Evolutionary conservation across 108 stramenopile genomes (phyloP).

Genomic region (Cyclostephanos tholiformis): DNA sequence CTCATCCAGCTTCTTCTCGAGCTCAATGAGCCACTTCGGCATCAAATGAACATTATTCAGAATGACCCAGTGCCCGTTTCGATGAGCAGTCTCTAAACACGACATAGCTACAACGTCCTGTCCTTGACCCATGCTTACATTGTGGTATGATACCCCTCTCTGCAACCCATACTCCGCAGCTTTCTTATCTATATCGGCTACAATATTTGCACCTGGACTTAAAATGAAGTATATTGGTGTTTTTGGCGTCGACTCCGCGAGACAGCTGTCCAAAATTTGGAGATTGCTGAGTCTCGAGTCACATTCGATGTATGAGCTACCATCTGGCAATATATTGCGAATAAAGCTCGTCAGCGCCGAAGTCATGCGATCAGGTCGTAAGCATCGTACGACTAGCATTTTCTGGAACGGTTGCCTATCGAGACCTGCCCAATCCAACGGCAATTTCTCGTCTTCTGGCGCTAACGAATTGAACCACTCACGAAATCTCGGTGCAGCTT

Average conservation of each 20-base stretch:
- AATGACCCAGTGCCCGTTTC: slow-evolving; percentile 93
- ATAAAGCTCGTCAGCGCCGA: slow-evolving; percentile 80
- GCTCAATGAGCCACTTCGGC: slow-evolving; percentile 86
- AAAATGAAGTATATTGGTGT: slow-evolving; percentile 94
- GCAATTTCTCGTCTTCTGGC: slow-evolving; percentile 90
- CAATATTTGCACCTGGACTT: slow-evolving; percentile 89
- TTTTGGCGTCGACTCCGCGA: slow-evolving; percentile 75
- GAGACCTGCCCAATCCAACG: slow-evolving; percentile 88
- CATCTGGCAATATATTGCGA: slow-evolving; percentile 70
- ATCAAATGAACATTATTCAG: slow-evolving; percentile 93
- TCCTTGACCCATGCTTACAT: slow-evolving; percentile 94
- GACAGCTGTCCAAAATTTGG: slow-evolving; percentile 77
- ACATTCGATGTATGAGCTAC: slow-evolving; percentile 82
- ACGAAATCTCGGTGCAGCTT: slow-evolving; percentile 87
- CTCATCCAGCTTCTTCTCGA: slow-evolving; percentile 91
- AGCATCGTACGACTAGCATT: slow-evolving; percentile 87
- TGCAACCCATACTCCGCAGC: slow-evolving; percentile 83
- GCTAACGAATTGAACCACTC: slow-evolving; percentile 90
- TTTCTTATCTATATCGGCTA: slow-evolving; percentile 84
- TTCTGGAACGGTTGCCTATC: slow-evolving; percentile 90
- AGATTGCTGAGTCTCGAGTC: slow-evolving; percentile 82
- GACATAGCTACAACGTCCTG: slow-evolving; percentile 90
- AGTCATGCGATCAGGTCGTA: slow-evolving; percentile 89
- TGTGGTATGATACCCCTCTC: slow-evolving; percentile 87
- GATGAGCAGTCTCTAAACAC: slow-evolving; percentile 84